Base-by-base conservation (phyloP, 176 grass and related monocot species). In the Phoenix dactylifera region DNA sequence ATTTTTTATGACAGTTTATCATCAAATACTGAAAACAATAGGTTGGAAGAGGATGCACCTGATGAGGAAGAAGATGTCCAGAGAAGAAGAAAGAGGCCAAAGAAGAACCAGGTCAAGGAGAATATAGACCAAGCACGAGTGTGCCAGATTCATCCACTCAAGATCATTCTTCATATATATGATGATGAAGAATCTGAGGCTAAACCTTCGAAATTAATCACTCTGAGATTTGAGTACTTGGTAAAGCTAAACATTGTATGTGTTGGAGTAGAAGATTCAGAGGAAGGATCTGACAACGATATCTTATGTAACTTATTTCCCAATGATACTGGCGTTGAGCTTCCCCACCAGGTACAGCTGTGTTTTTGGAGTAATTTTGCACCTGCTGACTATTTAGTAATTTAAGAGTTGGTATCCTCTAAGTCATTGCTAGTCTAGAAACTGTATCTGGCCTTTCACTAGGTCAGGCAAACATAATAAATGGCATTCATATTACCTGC, bases 251-350 rank as follows among this genome's bases (percentile, higher is more conserved):
- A 97, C 54, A 63, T 85, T 69, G 81, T 91, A 49, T 97, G 93
- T 60, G 93, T 91, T 83, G 87, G 87, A 63, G 60, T 90, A 10
- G 87, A 97, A 77, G 78, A 77, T 63, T 71, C 72, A 49, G 78
- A 91, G 50, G 69, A 72, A 39, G 75, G 78, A 50, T 57, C 77
- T 64, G 78, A 97, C 58, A 83, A 19, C 57, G 68, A 88, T 85
- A 78, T 97, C 68, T 74, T 97, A 52, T 91, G 87, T 76, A 97
- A 97, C 72, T 77, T 97, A 59, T 97, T 97, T 83, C 93, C 93
- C 54, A 81, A 97, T 76, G 93, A 97, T 69, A 88, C 78, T 60
- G 93, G 93, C 58, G 68, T 82, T 63, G 87, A 97, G 70, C 76
- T 97, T 30, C 93, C 93, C 75, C 84, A 91, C 55, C 81, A 87